Base-by-base conservation (phyloP, 2,329 filamentous ascomycete genomes). In the Alternaria brassicae region DNA sequence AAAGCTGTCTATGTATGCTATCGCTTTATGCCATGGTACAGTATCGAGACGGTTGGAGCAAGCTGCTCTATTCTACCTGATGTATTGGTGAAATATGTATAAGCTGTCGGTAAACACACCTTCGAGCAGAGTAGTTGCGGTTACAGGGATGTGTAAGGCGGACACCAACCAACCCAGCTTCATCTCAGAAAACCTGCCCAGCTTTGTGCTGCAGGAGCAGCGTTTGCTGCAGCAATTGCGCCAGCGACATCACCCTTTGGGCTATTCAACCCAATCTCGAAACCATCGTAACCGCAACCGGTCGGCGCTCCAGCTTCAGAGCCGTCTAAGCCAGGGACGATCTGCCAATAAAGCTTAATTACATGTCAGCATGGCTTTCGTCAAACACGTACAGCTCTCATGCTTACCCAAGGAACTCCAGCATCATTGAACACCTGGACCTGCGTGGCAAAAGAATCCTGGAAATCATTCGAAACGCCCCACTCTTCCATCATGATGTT, bases 171-270 rank as follows among this genome's bases (percentile, higher is more conserved):
- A 12, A n/a, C 25, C 9, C n/a, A 7, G 7, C 10, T 23, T 45
- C 12, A n/a, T 34, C 40, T 23, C 12, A 44, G 21, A 36, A 44
- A 53, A 27, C 21, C 27, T 27, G 39, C 50, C 50, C 50, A 53
- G 12, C 37, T 42, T 44, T 53, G 50, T 15, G 50, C 50, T 17
- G 50, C 50, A 21, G 50, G 15, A 19, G 50, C 50, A 1, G 50
- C 9, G 12, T 21, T 53, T 13, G 50, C 37, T 36, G 50, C 50
- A 44, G 12, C 27, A 25, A 53, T 53, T 12, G 27, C 50, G 27
- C 50, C 19, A 30, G 50, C 37, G n/a, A 42, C 37, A 53, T 53
- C 39, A 10, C 50, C 50, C 50, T 53, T 53, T 2, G 50, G 19
- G 39, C 50, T 53, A 25, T 32, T 10, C 39, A 53, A 23, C 1